Evolutionary conservation across 106 monocot genomes (phyloP).

Genomic region (Allium cepa): DNA sequence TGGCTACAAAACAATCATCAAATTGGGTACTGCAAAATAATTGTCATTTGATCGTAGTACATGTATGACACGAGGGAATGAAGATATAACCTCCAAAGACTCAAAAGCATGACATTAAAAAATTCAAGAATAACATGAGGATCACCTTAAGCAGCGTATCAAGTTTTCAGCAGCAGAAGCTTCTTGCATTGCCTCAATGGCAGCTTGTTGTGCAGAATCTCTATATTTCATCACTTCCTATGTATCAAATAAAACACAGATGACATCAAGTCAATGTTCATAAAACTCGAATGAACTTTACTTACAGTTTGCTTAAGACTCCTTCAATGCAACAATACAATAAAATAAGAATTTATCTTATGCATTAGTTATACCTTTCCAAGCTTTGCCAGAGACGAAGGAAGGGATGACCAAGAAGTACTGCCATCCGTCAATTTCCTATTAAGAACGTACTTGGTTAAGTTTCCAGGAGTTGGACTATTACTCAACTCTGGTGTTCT

Average conservation of each 20-base stretch:
- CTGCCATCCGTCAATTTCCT: constrained; percentile 55
- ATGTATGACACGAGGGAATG: too few species aligned
- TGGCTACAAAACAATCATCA: too few species aligned
- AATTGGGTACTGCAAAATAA: too few species aligned
- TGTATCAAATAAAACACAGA: neutral
- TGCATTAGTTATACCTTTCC: constrained; percentile 53
- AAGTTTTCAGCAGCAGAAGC: constrained; percentile 64
- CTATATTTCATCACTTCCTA: constrained; percentile 45
- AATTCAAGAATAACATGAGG: neutral
- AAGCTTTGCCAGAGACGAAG: constrained; percentile 55
- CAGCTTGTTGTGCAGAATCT: constrained; percentile 55
- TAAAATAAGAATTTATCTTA: neutral
- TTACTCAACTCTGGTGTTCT: constrained; percentile 31
- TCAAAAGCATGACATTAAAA: too few species aligned
- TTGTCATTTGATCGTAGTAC: too few species aligned
- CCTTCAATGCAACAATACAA: neutral
- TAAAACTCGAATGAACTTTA: too few species aligned
- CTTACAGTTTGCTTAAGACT: neutral
- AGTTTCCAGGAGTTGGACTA: constrained; percentile 16
- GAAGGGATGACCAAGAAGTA: constrained; percentile 60
- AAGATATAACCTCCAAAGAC: too few species aligned
- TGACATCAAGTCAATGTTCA: too few species aligned
- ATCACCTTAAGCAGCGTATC: constrained; percentile 51
- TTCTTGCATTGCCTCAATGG: constrained; percentile 54
- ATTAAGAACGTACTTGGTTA: constrained; percentile 39